Conservation (phyloP, 2,329 filamentous ascomycete genomes). For the Magnaporthales sp. region DNA sequence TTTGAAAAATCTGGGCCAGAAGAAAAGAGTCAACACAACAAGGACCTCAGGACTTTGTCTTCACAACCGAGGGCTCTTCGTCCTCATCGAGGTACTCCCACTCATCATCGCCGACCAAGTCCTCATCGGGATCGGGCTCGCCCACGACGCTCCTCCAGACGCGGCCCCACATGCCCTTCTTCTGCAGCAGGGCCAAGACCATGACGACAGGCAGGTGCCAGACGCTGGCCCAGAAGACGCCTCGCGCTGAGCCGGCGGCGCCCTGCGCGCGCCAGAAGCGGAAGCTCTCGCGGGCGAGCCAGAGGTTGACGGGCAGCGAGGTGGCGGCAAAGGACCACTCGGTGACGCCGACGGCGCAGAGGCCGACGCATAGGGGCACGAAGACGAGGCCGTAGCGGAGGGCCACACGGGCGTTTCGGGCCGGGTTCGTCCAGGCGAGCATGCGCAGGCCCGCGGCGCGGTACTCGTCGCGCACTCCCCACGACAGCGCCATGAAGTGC, state of each 20-base stretch:
- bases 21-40: not conserved
- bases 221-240: conserved; percentile 93
- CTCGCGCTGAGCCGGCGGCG: conserved; percentile 68
- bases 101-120: conserved; percentile 36
- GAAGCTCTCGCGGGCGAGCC: conserved; percentile 74
- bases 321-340: conserved; percentile 78
- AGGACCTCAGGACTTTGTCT: not conserved
- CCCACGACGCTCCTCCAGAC: conserved; percentile 66
- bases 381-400: conserved; percentile 81
- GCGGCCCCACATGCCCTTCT: conserved; percentile 84
- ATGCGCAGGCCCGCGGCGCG: conserved; percentile 57
- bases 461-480: conserved; percentile 86
- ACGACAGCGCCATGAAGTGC: conserved; percentile 92
- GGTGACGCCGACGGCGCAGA: conserved; percentile 74
- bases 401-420: conserved; percentile 77
- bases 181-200: conserved; percentile 83
- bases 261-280: conserved; percentile 75
- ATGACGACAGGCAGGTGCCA: conserved; percentile 90
- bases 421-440: conserved; percentile 83
- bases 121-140: conserved; percentile 35
- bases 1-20: too few relatives aligned
- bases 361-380: conserved; percentile 73
- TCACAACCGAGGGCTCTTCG: conserved; percentile 12
- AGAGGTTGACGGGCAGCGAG: conserved; percentile 73
- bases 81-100: conserved; percentile 49